phyloP scores from a whole-genome alignment of 305 asterid genomes.

The Fraxinus xanthoxyloides region DNA sequence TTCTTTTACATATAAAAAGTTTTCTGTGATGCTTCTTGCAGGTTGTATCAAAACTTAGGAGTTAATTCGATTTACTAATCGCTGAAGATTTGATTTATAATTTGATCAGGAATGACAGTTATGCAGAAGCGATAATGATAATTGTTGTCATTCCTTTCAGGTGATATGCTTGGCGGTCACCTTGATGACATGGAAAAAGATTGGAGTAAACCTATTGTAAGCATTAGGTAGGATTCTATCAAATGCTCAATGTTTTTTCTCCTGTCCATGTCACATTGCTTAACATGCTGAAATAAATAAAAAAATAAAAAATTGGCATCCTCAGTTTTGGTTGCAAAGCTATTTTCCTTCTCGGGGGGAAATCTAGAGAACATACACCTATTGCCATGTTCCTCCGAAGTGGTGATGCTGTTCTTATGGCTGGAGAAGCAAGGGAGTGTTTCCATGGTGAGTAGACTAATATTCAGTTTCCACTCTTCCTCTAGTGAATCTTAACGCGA shows the following conservation, averaged over 20 bases:
- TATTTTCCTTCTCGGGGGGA: constrained; percentile 91
- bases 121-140: background rate
- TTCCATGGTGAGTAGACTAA: constrained; percentile 65
- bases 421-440: constrained; percentile 94
- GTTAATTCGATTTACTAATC: background rate
- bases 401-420: constrained; percentile 90
- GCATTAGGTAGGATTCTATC: constrained; percentile 68
- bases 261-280: background rate
- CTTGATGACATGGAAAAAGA: constrained; percentile 99
- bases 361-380: constrained; percentile 73
- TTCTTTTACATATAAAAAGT: background rate
- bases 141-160: constrained; percentile 37
- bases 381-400: constrained; percentile 86
- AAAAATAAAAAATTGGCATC: background rate
- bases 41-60: background rate
- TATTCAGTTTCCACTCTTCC: background rate
- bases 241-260: background rate
- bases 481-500: background rate
- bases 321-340: constrained; percentile 94
- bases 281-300: background rate
- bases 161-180: constrained; percentile 97
- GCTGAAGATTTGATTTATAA: background rate
- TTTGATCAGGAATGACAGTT: background rate
- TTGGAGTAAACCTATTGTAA: constrained; percentile 97
- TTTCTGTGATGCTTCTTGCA: background rate